Conservation (phyloP, 1,284 basidiomycete genomes). For the Austroboletus novae-zelandiae region DNA sequence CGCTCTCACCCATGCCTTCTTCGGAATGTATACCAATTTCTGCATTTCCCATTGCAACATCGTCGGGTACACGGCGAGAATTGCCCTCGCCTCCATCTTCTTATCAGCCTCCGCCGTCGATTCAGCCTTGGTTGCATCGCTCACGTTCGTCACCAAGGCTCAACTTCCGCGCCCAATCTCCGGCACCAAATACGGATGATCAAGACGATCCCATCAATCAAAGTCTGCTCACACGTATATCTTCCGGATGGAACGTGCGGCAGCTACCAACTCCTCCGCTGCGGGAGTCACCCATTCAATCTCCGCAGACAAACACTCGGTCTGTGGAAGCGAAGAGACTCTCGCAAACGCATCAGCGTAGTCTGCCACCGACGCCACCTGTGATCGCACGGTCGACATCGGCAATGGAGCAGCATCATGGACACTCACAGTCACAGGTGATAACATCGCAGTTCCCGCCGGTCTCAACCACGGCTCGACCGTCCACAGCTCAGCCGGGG, state of each 20-base stretch:
- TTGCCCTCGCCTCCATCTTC: constrained; percentile 32
- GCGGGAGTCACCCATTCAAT: constrained; percentile 10
- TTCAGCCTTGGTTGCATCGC: constrained; percentile 32
- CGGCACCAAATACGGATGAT: constrained; percentile 18
- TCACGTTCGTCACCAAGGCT: constrained; percentile 33
- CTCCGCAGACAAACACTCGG: constrained; percentile 13
- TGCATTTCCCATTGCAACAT: constrained; percentile 18
- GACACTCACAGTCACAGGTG: constrained; percentile 21
- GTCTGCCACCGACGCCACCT: constrained; percentile 26
- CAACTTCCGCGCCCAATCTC: constrained; percentile 14
- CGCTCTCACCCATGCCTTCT: constrained; percentile 30
- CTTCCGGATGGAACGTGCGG: constrained; percentile 22
- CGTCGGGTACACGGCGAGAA: constrained; percentile 21
- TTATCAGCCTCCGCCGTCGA: constrained; percentile 28
- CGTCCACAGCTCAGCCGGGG: constrained; percentile 19
- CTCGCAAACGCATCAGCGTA: constrained; percentile 27
- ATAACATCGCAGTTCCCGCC: constrained; percentile 1
- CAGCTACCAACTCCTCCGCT: constrained; percentile 29
- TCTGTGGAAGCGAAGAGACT: constrained; percentile 13
- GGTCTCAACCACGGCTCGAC: constrained; percentile 1
- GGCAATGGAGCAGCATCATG: constrained; percentile 17
- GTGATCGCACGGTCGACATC: constrained; percentile 20
- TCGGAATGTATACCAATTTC: constrained; percentile 31
- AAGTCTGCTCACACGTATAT: constrained; percentile 17
- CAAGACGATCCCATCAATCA: constrained; percentile 17